Percentiles rank a stretch among this genome's conserved stretches.
Evolutionary conservation across 1,284 basidiomycete species (phyloP).

Genomic region (Cryptococcus jaspeensis): DNA sequence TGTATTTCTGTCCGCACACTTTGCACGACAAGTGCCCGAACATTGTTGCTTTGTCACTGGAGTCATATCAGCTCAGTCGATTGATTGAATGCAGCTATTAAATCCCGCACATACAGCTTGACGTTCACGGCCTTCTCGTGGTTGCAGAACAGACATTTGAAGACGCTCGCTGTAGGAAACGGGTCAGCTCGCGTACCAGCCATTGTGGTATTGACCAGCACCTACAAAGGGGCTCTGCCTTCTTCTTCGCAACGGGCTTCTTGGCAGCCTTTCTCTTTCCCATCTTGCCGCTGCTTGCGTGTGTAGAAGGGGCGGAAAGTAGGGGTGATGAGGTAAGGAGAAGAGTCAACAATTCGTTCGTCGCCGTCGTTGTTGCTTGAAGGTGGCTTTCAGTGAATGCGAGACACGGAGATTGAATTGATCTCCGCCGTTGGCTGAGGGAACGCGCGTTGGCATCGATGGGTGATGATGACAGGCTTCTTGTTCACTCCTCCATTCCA

Average conservation of each 20-base stretch:
- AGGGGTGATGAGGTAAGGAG: background rate
- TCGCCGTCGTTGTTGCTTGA: background rate
- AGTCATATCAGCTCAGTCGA: background rate
- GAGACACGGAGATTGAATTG: constrained; percentile 18
- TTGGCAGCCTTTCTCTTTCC: constrained; percentile 50
- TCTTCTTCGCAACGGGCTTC: constrained; percentile 40
- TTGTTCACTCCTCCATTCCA: too few species aligned
- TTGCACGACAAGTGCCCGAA: constrained; percentile 43
- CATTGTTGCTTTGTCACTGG: constrained; percentile 44
- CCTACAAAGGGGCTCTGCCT: constrained; percentile 38
- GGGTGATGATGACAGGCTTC: background rate
- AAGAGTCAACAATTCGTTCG: background rate
- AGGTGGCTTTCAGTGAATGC: background rate
- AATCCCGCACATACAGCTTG: constrained; percentile 34
- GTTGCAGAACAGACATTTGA: constrained; percentile 51
- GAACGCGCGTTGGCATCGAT: constrained; percentile 3
- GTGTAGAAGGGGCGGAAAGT: background rate
- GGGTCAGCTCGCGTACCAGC: background rate
- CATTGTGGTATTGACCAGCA: background rate
- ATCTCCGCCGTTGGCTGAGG: constrained; percentile 21
- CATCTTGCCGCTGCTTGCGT: constrained; percentile 25
- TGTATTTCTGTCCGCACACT: constrained; percentile 43
- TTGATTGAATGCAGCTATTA: background rate
- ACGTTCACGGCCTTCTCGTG: constrained; percentile 46
- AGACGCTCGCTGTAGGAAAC: constrained; percentile 38